phyloP scores from a whole-genome alignment of 2,329 filamentous ascomycete genomes.

The Juglanconis sp. region DNA sequence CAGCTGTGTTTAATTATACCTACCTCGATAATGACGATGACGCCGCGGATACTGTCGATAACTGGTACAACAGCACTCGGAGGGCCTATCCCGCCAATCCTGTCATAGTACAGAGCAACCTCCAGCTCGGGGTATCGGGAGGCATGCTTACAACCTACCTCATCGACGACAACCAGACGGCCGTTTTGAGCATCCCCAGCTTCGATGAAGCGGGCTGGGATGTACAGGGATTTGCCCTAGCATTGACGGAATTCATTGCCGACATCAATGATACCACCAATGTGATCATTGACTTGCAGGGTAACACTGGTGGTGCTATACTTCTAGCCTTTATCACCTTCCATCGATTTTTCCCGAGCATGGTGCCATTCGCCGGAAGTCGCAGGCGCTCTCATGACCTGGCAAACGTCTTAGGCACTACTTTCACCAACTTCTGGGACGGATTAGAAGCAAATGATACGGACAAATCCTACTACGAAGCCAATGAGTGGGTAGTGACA shows the following conservation, averaged over 20 bases:
- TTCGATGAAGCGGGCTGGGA: constrained; percentile 29
- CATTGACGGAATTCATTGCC: not conserved
- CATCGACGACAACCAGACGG: constrained; percentile 1
- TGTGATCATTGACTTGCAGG: constrained; percentile 1
- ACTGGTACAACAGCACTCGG: too few species aligned
- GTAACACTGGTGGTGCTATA: not conserved
- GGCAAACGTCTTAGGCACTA: not conserved
- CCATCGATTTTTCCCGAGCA: not conserved
- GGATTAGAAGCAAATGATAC: not conserved
- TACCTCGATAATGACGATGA: constrained; percentile 11
- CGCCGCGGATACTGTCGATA: too few species aligned
- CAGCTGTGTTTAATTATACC: too few species aligned
- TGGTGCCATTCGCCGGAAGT: not conserved
- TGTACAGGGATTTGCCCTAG: not conserved
- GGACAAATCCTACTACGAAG: not conserved
- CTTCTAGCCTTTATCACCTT: not conserved
- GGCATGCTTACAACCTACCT: too few species aligned
- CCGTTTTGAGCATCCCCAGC: constrained; percentile 37
- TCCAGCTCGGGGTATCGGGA: constrained; percentile 15
- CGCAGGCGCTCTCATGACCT: not conserved
- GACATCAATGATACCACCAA: not conserved
- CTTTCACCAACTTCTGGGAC: not conserved
- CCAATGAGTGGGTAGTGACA: constrained; percentile 1
- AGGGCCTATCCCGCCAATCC: too few species aligned
- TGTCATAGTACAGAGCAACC: constrained; percentile 18